Base-by-base conservation (phyloP, 2,329 filamentous ascomycete species). In the Ustulina deusta region DNA sequence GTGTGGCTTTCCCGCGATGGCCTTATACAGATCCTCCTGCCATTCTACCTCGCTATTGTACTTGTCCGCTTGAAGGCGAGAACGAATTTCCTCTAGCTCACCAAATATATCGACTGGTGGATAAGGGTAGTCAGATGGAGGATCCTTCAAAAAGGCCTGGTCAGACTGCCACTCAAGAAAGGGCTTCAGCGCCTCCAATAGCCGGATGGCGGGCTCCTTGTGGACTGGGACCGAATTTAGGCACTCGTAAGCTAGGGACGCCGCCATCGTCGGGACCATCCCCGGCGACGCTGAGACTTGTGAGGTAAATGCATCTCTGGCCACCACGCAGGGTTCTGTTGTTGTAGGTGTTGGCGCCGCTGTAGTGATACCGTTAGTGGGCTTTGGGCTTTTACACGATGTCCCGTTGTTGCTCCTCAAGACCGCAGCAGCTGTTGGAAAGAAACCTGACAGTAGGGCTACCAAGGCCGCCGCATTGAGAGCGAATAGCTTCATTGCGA, bases 131-230 rank as follows among this genome's bases (percentile, higher is more conserved):
- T 66, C 62, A 27, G 66, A 49, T 10, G 66, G 66, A 17, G 66
- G 66, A 17, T 68, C 10, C 48, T 68, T 65, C 58, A 68, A 51
- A 22, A 48, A 65, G n/a, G 51, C 36, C 44, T 61, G 62, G 40
- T 68, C 66, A 4, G 66, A 68, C 22, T 68, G 66, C 66, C 66
- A 68, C 52, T 68, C 66, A 9, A 68, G 66, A 22, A 68, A 65
- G 10, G 66, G 62, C 38, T 66, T 62, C 22, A 68, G 36, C n/a
- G 34, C 66, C 1, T 68, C 66, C 15, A 68, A 48, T 7, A 68
- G 58, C n/a, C 58, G 51, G 27, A 68, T 58, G 2, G 66, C 66
- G 25, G 66, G 57, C 62, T 66, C 66, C 46, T 58, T 66, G 22
- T 68, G 63, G 13, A 66, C 44, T 4, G 57, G 57, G 27, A 68